phyloP scores from a whole-genome alignment of 306 rosid species.

The Cyclanthera cordifolia region DNA sequence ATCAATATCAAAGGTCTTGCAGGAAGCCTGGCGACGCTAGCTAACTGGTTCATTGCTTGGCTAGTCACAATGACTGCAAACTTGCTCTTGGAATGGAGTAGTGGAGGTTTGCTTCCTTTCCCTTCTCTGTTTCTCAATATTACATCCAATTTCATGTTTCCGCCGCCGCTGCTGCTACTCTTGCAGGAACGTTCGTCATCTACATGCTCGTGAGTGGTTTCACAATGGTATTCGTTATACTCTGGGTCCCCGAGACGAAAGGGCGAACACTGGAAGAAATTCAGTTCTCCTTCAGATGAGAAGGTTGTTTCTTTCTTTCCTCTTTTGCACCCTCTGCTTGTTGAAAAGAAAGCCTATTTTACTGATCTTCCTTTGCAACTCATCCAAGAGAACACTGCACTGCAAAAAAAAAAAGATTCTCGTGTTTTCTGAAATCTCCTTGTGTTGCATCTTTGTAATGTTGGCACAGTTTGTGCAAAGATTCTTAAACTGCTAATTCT shows the following conservation, averaged over 20 bases:
- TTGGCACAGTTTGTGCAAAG: not conserved
- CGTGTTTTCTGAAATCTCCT: not conserved
- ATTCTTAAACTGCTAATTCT: not conserved
- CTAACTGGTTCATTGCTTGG: constrained; percentile 56
- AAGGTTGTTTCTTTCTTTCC: constrained; percentile 1
- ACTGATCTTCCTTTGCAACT: not conserved
- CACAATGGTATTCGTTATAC: constrained; percentile 34
- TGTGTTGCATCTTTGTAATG: not conserved
- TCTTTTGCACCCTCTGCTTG: not conserved
- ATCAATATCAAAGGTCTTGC: constrained; percentile 71
- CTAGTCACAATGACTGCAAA: constrained; percentile 64
- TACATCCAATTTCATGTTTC: not conserved
- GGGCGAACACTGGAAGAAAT: constrained; percentile 86
- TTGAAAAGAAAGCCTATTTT: constrained; percentile 3
- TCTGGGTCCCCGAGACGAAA: constrained; percentile 76
- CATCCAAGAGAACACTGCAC: not conserved
- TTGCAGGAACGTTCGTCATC: constrained; percentile 53
- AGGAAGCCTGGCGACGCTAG: constrained; percentile 60
- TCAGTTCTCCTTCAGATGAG: constrained; percentile 54
- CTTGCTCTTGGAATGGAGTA: constrained; percentile 61
- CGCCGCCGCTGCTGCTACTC: not conserved
- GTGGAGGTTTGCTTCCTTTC: constrained; percentile 38
- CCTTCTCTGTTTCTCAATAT: not conserved
- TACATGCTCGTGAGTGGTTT: constrained; percentile 44
- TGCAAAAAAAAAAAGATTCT: no score